Percentiles rank a stretch among this genome's conserved stretches.
These are phyloP conservation scores for Globisporangium alternatum DNA, from an alignment of 352 stramenopile genomes.

Conservation along the genomic window DNA sequence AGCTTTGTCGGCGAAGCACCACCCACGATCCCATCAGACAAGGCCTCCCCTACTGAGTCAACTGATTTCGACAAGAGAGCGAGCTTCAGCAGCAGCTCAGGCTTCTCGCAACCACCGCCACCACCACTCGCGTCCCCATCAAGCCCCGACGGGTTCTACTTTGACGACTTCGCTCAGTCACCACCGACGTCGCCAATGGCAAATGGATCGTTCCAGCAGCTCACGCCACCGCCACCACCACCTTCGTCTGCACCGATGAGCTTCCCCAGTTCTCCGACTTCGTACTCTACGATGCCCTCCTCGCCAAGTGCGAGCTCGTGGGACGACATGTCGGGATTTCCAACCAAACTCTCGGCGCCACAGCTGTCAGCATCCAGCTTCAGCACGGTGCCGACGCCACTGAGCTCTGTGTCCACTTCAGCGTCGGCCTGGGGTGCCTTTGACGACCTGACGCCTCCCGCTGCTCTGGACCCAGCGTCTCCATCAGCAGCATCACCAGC, in stretches of 20 bases:
- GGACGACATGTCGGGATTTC: constrained; percentile 11
- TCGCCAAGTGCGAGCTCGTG: constrained; percentile 11
- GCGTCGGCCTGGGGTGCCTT: constrained; percentile 11
- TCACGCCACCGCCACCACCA: not conserved
- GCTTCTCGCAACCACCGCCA: not conserved
- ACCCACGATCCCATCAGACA: constrained; percentile 8
- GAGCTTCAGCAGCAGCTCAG: not conserved
- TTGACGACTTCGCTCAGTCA: constrained; percentile 4
- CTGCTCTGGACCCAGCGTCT: not conserved
- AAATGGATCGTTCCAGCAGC: not conserved
- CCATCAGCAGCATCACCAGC: not conserved
- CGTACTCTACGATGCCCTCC: not conserved
- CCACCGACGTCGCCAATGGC: not conserved
- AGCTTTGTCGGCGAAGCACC: constrained; percentile 55
- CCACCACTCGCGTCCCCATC: constrained; percentile 11
- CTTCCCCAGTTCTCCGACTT: not conserved
- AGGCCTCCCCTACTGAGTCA: not conserved
- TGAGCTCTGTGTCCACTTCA: not conserved
- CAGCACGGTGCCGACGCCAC: constrained; percentile 9
- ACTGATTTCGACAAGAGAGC: not conserved
- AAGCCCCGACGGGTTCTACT: constrained; percentile 14
- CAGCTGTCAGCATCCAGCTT: constrained; percentile 5
- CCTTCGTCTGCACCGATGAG: not conserved
- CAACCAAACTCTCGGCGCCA: not conserved
- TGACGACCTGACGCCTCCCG: constrained; percentile 9